Base-by-base conservation (phyloP, 495 filamentous ascomycete genomes). In the Aspergillus bertholletiae region DNA sequence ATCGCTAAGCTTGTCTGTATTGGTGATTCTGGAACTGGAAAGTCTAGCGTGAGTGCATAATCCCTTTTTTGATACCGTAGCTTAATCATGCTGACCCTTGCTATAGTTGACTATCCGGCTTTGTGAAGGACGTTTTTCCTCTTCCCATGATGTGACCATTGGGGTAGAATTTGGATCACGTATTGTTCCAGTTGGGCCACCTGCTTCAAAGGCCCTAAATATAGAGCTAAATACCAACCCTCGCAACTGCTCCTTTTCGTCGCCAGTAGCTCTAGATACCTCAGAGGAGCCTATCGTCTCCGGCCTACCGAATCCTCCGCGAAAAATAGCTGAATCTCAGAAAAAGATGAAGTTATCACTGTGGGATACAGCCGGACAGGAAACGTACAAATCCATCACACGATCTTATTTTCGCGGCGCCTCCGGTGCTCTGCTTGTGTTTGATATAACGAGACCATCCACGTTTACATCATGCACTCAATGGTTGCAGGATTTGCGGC, bases 1-100 rank as follows among this genome's bases (percentile, higher is more conserved):
- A 97, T 97, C 67, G 92, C 92, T 70, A 97, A 97, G 75, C 88
- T 98, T 64, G 92, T 97, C 66, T 95, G 90, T 74, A 91, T 98
- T 65, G 94, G 94, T 67, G 94, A 97, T 74, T 90, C 86, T 17
- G 94, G 90, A 59, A 93, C 88, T 63, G 93, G 93, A 56, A 97
- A 97, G 77, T 92, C 88, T 55, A 84, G 81, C 55, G 83, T 86
- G 70, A 59, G 80, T 72, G 24, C 15, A 35, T 20, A 50, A 23
- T 20, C 26, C 27, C 21, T n/a, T 44, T 28, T 26, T 17, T 22
- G 23, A 48, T n/a, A 8, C 8, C 28, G 17, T 17, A 22, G 18
- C 35, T 32, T 12, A 39, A 52, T 20, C 39, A 49, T 57, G 44
- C 58, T 40, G 53, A 63, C 61, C 37, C 48, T 50, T 26, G 12